These are phyloP conservation scores for Lachancea meyersii DNA, from an alignment of 805 yeast genomes.

Conservation along the genomic window DNA sequence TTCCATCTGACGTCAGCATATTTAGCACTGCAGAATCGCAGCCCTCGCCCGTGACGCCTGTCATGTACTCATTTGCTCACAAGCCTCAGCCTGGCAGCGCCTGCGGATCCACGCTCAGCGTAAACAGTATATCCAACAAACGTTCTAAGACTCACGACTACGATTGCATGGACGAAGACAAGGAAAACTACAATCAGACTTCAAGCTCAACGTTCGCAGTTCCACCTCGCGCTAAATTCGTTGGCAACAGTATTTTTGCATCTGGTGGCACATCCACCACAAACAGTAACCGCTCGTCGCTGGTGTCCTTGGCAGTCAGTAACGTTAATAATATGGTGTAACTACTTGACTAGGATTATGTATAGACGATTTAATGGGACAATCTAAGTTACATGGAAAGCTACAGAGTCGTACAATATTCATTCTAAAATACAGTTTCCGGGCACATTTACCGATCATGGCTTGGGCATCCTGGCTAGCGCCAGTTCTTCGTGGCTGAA, in stretches of 20 bases:
- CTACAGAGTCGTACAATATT: no score
- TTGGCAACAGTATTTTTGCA: conserved; percentile 23
- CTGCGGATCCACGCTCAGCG: conserved; percentile 27
- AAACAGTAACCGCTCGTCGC: conserved; percentile 22
- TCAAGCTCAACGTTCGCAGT: conserved; percentile 17
- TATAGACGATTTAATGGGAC: conserved; percentile 1
- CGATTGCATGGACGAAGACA: conserved; percentile 16
- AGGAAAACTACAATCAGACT: conserved; percentile 17
- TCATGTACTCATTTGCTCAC: conserved; percentile 28
- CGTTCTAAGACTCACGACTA: conserved; percentile 7
- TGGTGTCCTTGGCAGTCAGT: conserved; percentile 18
- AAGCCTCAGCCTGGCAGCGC: conserved; percentile 22
- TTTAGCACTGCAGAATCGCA: conserved; percentile 22
- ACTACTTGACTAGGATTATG: not conserved
- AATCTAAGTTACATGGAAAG: not conserved
- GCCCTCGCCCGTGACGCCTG: conserved; percentile 32
- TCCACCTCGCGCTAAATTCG: conserved; percentile 30
- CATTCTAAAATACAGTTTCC: no score
- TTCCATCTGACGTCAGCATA: conserved; percentile 30
- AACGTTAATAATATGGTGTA: conserved; percentile 10
- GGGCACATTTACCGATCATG: not conserved
- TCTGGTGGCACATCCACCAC: conserved; percentile 24
- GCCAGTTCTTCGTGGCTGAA: not conserved
- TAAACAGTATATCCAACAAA: conserved; percentile 22
- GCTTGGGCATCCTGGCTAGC: no score